These are phyloP conservation scores for Trichosanthes cucumerina DNA, from an alignment of 306 rosid genomes.

Conservation along the genomic window DNA sequence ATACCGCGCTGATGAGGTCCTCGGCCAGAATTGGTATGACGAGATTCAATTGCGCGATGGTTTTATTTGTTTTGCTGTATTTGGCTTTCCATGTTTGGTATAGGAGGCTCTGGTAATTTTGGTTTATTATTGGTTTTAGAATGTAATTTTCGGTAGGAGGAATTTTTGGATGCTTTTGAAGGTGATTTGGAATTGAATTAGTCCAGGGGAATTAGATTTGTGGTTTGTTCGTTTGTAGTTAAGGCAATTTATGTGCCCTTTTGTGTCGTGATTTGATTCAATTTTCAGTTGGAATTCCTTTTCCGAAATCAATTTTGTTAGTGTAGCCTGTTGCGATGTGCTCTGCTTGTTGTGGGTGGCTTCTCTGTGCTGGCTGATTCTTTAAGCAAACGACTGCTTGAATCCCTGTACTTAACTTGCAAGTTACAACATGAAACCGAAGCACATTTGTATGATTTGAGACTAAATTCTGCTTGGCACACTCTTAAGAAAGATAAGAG, in stretches of 20 bases:
- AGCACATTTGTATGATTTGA: slow-evolving; percentile 2
- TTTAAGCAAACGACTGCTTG: background rate
- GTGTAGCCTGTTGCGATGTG: background rate
- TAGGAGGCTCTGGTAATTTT: background rate
- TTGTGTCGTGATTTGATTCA: background rate
- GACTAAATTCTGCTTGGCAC: background rate
- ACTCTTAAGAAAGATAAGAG: background rate
- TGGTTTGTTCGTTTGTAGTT: background rate
- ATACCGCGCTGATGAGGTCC: slow-evolving; percentile 81
- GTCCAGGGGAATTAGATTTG: background rate
- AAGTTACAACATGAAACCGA: background rate
- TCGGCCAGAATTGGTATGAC: slow-evolving; percentile 80
- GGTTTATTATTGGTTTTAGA: background rate
- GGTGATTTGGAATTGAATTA: background rate
- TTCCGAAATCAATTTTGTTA: background rate
- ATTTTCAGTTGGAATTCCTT: background rate
- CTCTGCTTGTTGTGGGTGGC: background rate
- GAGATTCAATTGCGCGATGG: background rate
- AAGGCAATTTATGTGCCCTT: background rate
- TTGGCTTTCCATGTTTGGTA: background rate
- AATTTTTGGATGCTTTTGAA: background rate
- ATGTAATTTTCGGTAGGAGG: background rate
- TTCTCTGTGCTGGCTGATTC: background rate
- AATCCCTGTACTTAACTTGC: background rate
- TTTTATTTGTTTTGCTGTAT: background rate